Conservation (phyloP, 306 rosid genomes). For the Acacia confusa region DNA sequence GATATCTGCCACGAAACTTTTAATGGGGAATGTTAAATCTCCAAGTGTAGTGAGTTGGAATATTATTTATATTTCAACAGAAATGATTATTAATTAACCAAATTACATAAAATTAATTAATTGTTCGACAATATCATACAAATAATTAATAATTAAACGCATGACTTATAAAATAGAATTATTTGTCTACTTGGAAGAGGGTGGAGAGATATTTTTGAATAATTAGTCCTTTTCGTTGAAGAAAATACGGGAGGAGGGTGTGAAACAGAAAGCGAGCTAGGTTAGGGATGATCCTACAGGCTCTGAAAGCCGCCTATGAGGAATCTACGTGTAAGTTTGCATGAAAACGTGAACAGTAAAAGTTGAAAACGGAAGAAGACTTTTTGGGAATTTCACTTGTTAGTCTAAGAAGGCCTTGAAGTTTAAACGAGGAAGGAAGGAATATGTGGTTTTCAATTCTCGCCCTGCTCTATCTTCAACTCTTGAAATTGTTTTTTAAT, state of each 20-base stretch:
- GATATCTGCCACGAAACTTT: background rate
- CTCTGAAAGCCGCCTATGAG: background rate
- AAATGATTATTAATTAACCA: background rate
- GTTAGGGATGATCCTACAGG: background rate
- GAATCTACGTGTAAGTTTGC: slow-evolving; percentile 63
- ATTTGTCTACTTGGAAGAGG: background rate
- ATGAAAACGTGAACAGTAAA: slow-evolving; percentile 52
- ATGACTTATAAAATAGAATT: background rate
- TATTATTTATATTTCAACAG: background rate
- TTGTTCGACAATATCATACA: background rate
- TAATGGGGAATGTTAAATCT: background rate
- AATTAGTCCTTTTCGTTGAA: background rate
- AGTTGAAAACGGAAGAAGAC: slow-evolving; percentile 29
- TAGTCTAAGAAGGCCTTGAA: background rate
- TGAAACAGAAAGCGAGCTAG: background rate
- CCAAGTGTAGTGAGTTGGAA: background rate
- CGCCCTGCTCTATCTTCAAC: slow-evolving; percentile 4
- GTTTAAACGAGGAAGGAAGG: slow-evolving; percentile 31
- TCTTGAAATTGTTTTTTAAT: slow-evolving; percentile 13
- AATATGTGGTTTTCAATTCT: slow-evolving; percentile 19
- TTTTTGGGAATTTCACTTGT: slow-evolving; percentile 46
- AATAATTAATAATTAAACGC: background rate
- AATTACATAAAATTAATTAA: too few relatives aligned
- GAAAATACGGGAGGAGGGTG: background rate
- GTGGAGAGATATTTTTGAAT: background rate